Evolutionary conservation across 768 basidiomycete species (phyloP).

Genomic region (Phanerodontia chrysosporium): DNA sequence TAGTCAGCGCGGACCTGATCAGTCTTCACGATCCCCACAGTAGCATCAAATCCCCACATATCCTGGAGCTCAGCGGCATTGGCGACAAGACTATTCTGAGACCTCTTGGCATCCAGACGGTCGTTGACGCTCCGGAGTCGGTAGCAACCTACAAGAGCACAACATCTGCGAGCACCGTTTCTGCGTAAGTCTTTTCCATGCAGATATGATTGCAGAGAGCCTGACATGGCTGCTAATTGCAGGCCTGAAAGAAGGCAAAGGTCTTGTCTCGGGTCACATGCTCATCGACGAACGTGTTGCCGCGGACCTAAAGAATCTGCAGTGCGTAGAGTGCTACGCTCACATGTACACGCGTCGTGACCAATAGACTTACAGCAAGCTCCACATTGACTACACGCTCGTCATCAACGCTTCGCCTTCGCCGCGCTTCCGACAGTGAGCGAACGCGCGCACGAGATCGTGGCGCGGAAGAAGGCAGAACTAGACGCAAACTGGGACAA

Average conservation of each 20-base stretch:
- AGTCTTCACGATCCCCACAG: constrained; percentile 13
- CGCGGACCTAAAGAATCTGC: neutral
- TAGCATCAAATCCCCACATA: constrained; percentile 39
- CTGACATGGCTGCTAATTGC: neutral
- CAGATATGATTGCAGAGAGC: no score
- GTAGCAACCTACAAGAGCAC: constrained; percentile 34
- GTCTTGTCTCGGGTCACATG: neutral
- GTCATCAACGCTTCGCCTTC: neutral
- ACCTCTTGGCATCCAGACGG: constrained; percentile 28
- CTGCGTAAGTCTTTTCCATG: neutral
- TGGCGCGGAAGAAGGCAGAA: neutral
- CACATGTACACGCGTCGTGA: neutral
- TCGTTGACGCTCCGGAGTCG: constrained; percentile 43
- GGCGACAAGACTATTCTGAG: constrained; percentile 32
- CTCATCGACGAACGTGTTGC: neutral
- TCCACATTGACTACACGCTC: neutral
- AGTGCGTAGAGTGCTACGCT: neutral
- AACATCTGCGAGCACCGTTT: constrained; percentile 7
- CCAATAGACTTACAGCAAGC: neutral
- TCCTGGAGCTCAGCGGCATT: constrained; percentile 44
- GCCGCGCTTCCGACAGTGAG: neutral
- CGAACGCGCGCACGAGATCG: neutral
- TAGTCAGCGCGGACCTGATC: neutral
- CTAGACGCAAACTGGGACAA: neutral
- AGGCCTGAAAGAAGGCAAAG: constrained; percentile 19